These are phyloP conservation scores for Globisporangium splendens DNA, from an alignment of 352 stramenopile species.

Conservation along the genomic window DNA sequence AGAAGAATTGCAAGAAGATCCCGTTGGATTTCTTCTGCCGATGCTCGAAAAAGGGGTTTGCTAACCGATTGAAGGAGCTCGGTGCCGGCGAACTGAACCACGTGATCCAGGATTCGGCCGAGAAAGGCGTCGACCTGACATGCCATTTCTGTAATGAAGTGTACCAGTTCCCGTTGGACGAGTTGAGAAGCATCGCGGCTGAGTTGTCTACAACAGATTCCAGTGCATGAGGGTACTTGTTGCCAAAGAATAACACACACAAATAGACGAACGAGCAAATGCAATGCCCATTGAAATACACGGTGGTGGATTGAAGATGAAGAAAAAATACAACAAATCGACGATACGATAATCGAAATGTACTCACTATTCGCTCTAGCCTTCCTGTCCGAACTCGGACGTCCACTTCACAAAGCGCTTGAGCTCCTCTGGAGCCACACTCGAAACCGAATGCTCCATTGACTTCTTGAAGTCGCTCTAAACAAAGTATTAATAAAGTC, in stretches of 20 bases:
- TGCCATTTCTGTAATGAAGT: slow-evolving; percentile 86
- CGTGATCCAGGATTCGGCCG: slow-evolving; percentile 45
- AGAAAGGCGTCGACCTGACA: slow-evolving; percentile 61
- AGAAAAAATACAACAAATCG: not conserved
- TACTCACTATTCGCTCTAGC: slow-evolving; percentile 39
- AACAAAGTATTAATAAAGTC: slow-evolving; percentile 4
- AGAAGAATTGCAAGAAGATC: slow-evolving; percentile 50
- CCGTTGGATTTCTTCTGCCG: slow-evolving; percentile 83
- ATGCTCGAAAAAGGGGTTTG: slow-evolving; percentile 75
- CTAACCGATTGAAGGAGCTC: slow-evolving; percentile 45
- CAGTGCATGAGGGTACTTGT: not conserved
- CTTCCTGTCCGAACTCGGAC: slow-evolving; percentile 98
- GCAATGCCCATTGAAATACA: slow-evolving; percentile 8
- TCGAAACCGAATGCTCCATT: slow-evolving; percentile 92
- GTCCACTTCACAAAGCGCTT: slow-evolving; percentile 98
- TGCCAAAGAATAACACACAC: not conserved
- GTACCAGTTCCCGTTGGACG: slow-evolving; percentile 55
- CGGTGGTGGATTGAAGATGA: slow-evolving; percentile 6
- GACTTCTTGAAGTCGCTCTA: slow-evolving; percentile 96
- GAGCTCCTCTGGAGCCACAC: slow-evolving; percentile 96
- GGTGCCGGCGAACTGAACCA: slow-evolving; percentile 40
- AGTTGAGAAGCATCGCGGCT: slow-evolving; percentile 31
- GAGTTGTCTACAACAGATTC: slow-evolving; percentile 3
- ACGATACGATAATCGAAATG: not conserved
- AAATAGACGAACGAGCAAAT: slow-evolving; percentile 8